phyloP scores from a whole-genome alignment of 805 yeast species.

The Candida quercuum region DNA sequence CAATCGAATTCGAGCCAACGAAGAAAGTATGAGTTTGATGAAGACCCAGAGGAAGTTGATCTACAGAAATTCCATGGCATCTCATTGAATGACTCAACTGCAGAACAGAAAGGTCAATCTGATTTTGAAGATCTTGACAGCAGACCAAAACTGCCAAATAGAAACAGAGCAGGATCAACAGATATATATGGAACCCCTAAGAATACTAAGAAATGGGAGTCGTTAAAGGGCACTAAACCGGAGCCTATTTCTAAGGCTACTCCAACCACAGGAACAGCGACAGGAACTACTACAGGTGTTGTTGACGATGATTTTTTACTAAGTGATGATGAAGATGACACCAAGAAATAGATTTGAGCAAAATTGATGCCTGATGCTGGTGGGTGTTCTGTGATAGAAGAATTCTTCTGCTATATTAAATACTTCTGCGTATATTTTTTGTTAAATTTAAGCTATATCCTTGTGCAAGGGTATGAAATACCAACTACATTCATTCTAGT shows the following conservation, averaged over 20 bases:
- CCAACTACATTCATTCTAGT: no score
- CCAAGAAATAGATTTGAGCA: not conserved
- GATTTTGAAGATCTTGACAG: conserved; percentile 3
- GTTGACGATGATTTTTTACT: conserved; percentile 43
- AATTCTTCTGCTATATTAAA: not conserved
- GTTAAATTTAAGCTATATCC: no score
- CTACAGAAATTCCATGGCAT: conserved; percentile 44
- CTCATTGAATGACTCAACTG: conserved; percentile 32
- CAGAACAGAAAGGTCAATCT: conserved; percentile 2
- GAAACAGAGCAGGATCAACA: conserved; percentile 25
- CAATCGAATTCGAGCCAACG: conserved; percentile 16
- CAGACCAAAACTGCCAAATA: conserved; percentile 25
- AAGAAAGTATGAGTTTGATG: conserved; percentile 34
- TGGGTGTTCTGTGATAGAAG: no score
- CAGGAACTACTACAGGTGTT: conserved; percentile 4
- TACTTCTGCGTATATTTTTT: no score
- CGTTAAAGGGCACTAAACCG: conserved; percentile 23
- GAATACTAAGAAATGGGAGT: conserved; percentile 34
- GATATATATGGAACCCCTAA: conserved; percentile 23
- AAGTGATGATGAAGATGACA: conserved; percentile 10
- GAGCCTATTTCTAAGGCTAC: conserved; percentile 23
- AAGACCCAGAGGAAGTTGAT: conserved; percentile 49
- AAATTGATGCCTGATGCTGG: no score
- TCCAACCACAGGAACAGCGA: conserved; percentile 1
- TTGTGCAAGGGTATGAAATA: no score